Conservation (phyloP, 2,329 filamentous ascomycete species). For the Sclerotinia glacialis region DNA sequence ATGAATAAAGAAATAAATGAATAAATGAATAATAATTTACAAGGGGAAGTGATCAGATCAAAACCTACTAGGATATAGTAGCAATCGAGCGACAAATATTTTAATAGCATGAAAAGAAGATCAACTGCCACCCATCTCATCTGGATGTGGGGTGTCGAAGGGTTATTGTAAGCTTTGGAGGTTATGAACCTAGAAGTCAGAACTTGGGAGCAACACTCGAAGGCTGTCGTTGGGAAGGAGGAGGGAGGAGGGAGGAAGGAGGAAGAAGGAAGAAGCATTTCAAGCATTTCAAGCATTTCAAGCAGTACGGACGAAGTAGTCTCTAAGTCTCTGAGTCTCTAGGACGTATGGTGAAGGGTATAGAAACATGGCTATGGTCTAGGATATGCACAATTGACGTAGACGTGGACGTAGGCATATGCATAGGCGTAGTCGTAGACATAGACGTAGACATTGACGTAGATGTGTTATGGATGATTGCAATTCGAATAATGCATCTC, state of each 20-base stretch:
- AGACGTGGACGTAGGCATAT: too few species aligned
- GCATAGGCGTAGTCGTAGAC: too few species aligned
- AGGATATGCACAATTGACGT: too few species aligned
- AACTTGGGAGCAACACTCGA: neutral
- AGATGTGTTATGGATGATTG: too few species aligned
- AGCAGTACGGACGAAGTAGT: neutral
- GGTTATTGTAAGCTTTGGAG: neutral
- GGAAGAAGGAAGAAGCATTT: neutral
- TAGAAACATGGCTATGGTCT: neutral
- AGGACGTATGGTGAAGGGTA: too few species aligned
- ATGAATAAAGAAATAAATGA: neutral
- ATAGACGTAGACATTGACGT: too few species aligned
- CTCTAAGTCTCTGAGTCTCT: neutral
- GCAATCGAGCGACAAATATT: neutral
- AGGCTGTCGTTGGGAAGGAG: neutral
- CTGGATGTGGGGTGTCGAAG: neutral
- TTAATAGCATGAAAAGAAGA: neutral
- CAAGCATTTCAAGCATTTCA: neutral
- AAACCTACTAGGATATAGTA: conserved; percentile 8
- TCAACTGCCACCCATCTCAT: neutral
- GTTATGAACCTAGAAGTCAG: neutral
- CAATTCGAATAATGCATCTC: neutral
- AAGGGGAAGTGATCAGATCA: neutral
- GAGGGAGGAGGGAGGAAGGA: too few species aligned
- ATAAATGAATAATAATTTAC: neutral